Evolutionary conservation across 208 protist species (phyloP).

Genomic region (Trypanosoma avium): DNA sequence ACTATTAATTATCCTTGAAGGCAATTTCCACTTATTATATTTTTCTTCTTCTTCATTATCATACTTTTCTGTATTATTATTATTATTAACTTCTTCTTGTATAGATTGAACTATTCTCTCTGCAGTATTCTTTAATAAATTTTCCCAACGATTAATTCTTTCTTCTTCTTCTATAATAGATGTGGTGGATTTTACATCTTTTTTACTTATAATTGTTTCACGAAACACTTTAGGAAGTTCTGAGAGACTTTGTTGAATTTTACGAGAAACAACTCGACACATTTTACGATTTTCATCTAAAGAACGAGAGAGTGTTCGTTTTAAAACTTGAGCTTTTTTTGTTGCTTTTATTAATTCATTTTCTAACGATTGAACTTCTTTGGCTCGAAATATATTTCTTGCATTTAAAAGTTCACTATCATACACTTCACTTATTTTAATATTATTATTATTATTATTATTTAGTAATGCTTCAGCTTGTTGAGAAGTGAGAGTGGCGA

Average conservation of each 20-base stretch:
- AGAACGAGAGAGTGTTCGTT: conserved; percentile 16
- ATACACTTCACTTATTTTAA: conserved; percentile 3
- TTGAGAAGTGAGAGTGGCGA: conserved; percentile 4
- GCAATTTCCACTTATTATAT: background rate
- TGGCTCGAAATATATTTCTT: background rate
- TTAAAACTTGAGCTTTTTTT: conserved; percentile 4
- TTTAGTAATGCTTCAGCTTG: too few relatives aligned
- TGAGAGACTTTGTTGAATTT: conserved; percentile 13
- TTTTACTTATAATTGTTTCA: background rate
- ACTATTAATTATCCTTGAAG: too few relatives aligned
- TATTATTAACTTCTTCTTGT: background rate
- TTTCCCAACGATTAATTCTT: conserved; percentile 11
- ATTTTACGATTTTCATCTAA: conserved; percentile 19
- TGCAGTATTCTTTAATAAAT: background rate
- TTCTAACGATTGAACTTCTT: background rate
- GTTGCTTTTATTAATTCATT: background rate
- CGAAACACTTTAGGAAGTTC: conserved; percentile 5
- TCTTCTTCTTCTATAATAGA: conserved; percentile 1
- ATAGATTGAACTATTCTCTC: background rate
- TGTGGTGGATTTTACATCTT: too few relatives aligned
- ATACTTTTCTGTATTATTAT: background rate
- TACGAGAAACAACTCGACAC: background rate
- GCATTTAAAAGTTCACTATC: conserved; percentile 1
- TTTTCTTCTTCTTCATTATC: background rate
- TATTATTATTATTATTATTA: too few relatives aligned